phyloP scores from a whole-genome alignment of 1,284 basidiomycete genomes.

The Trichosporon ovoides region DNA sequence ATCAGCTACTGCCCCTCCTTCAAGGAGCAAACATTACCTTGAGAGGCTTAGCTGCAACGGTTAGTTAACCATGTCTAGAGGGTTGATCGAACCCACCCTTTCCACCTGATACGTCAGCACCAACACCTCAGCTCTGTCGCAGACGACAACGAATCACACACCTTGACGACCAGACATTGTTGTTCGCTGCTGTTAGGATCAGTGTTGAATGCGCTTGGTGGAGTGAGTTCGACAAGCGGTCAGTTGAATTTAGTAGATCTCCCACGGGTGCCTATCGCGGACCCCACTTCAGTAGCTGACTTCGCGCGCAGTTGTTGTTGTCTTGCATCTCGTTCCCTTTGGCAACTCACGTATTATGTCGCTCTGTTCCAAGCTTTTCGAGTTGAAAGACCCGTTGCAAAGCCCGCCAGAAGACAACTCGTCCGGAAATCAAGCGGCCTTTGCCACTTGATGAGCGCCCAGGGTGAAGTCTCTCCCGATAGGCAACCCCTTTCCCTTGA shows the following conservation, averaged over 20 bases:
- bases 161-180: constrained; percentile 22
- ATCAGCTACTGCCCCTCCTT: background rate
- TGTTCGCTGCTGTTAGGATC: constrained; percentile 11
- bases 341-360: background rate
- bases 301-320: too few relatives aligned
- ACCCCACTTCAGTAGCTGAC: too few relatives aligned
- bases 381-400: too few relatives aligned
- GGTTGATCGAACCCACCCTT: background rate
- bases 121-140: too few relatives aligned
- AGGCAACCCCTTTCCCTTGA: too few relatives aligned
- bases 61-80: background rate
- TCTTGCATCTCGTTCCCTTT: too few relatives aligned
- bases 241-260: background rate
- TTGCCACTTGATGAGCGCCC: too few relatives aligned
- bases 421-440: too few relatives aligned
- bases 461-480: too few relatives aligned
- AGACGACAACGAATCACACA: background rate
- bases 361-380: too few relatives aligned
- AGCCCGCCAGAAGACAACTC: too few relatives aligned
- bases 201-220: background rate
- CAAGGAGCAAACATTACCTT: constrained; percentile 16
- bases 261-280: background rate
- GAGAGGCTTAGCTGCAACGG: constrained; percentile 22
- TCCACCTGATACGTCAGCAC: constrained; percentile 9
- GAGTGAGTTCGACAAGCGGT: background rate